A percentile compares a stretch with the other conserved stretches of the same genome.
These are phyloP conservation scores for Calocybe indica DNA, from an alignment of 768 basidiomycete species.

Conservation along the genomic window DNA sequence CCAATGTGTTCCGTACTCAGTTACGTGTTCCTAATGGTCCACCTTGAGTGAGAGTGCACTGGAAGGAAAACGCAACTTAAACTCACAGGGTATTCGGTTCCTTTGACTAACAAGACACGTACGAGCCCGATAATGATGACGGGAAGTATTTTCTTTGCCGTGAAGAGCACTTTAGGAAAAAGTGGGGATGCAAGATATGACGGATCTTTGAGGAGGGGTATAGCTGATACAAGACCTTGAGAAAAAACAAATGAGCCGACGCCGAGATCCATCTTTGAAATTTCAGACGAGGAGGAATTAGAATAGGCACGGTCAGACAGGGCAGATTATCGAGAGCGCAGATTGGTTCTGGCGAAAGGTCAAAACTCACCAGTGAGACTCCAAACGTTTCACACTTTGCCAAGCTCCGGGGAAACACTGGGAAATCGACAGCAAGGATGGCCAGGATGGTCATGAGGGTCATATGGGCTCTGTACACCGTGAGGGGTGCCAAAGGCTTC, in stretches of 20 bases:
- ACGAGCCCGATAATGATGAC: constrained; percentile 69
- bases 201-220: constrained; percentile 67
- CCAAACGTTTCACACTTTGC: constrained; percentile 96
- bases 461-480: constrained; percentile 91
- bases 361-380: constrained; percentile 72
- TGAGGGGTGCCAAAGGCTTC: constrained; percentile 68
- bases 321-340: not conserved
- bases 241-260: constrained; percentile 98
- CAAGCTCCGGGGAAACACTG: constrained; percentile 79
- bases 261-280: constrained; percentile 88
- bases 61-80: not conserved
- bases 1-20: constrained; percentile 97
- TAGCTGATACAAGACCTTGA: constrained; percentile 87
- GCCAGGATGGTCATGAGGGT: constrained; percentile 86
- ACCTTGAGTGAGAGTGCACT: not conserved
- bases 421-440: constrained; percentile 95
- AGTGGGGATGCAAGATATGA: constrained; percentile 42
- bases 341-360: not conserved
- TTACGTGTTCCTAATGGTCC: constrained; percentile 70
- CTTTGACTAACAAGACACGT: constrained; percentile 84
- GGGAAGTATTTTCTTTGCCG: constrained; percentile 57
- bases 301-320: not conserved
- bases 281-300: constrained; percentile 2
- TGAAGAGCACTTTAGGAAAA: constrained; percentile 41
- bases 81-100: constrained; percentile 86